Conservation (phyloP, 495 filamentous ascomycete genomes). For the Oidiodendron maius region DNA sequence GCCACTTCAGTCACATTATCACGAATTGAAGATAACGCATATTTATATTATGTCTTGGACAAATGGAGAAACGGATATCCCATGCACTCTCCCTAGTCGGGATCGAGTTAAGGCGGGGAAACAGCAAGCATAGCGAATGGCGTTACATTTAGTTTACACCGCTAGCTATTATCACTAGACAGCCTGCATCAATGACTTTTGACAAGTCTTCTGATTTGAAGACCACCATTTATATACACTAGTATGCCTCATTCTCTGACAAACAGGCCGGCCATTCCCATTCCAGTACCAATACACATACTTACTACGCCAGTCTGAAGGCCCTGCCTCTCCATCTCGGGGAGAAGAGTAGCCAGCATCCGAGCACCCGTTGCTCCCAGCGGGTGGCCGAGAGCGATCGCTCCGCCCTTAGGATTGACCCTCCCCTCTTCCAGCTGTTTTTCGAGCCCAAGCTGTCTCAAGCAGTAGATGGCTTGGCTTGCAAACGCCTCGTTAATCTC, state of each 20-base stretch:
- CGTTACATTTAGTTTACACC: neutral
- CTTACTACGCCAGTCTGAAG: conserved; percentile 68
- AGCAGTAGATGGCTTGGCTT: conserved; percentile 77
- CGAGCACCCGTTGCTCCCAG: conserved; percentile 87
- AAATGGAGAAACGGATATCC: too few relatives aligned
- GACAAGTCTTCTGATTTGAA: neutral
- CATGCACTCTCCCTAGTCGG: conserved; percentile 3
- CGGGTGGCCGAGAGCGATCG: conserved; percentile 89
- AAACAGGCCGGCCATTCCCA: conserved; percentile 85
- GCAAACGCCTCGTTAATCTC: conserved; percentile 97
- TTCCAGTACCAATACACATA: conserved; percentile 91
- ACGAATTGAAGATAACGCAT: conserved; percentile 11
- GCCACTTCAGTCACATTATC: conserved; percentile 84
- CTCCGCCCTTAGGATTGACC: conserved; percentile 90
- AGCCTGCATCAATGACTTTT: neutral
- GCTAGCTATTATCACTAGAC: neutral
- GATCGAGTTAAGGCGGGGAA: conserved; percentile 3
- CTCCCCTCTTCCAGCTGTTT: conserved; percentile 49
- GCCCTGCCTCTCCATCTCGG: conserved; percentile 57
- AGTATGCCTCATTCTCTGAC: conserved; percentile 71
- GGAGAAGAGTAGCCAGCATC: conserved; percentile 70
- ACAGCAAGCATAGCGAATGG: conserved; percentile 5
- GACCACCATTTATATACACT: neutral
- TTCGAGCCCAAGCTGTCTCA: conserved; percentile 66
- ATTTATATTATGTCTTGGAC: neutral